A percentile compares a stretch with the other conserved stretches of the same genome.
Conservation (phyloP, 805 yeast species). For the Kluyveromyces nonfermentans region DNA sequence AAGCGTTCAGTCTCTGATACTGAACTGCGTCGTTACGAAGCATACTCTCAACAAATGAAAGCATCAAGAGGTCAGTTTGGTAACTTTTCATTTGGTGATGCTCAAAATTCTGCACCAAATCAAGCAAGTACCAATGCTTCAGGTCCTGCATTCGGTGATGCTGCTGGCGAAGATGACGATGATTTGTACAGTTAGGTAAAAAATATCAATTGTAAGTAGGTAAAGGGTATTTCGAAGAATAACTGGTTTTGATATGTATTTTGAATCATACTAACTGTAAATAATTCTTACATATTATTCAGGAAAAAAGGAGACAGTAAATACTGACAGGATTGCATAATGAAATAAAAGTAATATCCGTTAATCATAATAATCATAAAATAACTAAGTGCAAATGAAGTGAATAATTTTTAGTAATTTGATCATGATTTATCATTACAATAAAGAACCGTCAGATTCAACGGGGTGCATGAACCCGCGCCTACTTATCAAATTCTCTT, state of each 20-base stretch:
- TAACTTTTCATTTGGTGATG: slow-evolving; percentile 73
- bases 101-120: slow-evolving; percentile 29
- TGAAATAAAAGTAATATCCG: not conserved
- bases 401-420: not conserved
- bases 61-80: slow-evolving; percentile 93
- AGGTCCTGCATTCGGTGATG: slow-evolving; percentile 37
- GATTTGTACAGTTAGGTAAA: slow-evolving; percentile 45
- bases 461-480: not conserved
- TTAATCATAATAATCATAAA: not conserved
- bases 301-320: too few relatives aligned
- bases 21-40: slow-evolving; percentile 96
- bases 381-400: not conserved
- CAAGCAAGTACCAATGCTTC: slow-evolving; percentile 26
- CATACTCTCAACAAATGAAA: slow-evolving; percentile 93
- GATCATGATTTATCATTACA: not conserved
- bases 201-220: not conserved
- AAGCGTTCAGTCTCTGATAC: slow-evolving; percentile 95
- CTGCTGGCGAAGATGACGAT: slow-evolving; percentile 49
- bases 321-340: too few relatives aligned
- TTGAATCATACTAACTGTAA: not conserved
- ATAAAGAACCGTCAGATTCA: not conserved
- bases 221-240: not conserved
- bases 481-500: not conserved
- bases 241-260: slow-evolving; percentile 1
- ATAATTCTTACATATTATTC: too few relatives aligned